Conservation (phyloP, 2,329 filamentous ascomycete species). For the Diaporthe capsici region DNA sequence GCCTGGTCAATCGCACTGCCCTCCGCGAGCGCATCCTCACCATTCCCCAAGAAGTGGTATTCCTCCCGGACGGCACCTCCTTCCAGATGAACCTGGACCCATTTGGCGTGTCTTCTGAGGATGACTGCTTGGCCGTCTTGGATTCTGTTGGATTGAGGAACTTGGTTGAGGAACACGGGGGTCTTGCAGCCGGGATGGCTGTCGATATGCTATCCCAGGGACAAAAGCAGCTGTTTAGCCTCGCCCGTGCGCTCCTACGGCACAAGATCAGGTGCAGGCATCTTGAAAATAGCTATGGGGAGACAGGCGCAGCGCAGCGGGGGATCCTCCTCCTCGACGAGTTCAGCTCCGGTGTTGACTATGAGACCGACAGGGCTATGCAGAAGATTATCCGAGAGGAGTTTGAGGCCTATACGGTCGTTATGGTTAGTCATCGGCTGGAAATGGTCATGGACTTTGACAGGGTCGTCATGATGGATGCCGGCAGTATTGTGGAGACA, state of each 20-base stretch:
- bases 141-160: not conserved
- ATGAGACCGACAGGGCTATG: slow-evolving; percentile 58
- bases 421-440: slow-evolving; percentile 62
- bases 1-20: slow-evolving; percentile 52
- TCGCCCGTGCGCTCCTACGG: slow-evolving; percentile 27
- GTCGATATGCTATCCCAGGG: slow-evolving; percentile 12
- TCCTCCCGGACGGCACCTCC: slow-evolving; percentile 57
- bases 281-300: not conserved
- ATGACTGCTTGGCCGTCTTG: not conserved
- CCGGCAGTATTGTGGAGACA: slow-evolving; percentile 61
- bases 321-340: slow-evolving; percentile 59
- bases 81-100: slow-evolving; percentile 58
- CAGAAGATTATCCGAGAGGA: slow-evolving; percentile 56
- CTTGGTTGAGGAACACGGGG: slow-evolving; percentile 3
- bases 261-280: not conserved
- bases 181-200: not conserved
- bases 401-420: slow-evolving; percentile 65
- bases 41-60: slow-evolving; percentile 64
- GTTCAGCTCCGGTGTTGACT: slow-evolving; percentile 59
- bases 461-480: slow-evolving; percentile 64
- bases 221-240: slow-evolving; percentile 31
- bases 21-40: slow-evolving; percentile 61
- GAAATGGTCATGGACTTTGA: slow-evolving; percentile 69
- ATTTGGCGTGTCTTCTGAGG: not conserved
- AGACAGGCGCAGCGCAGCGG: slow-evolving; percentile 25